These are phyloP conservation scores for Bruguiera parviflora DNA, from an alignment of 345 rosid species.

Conservation along the genomic window DNA sequence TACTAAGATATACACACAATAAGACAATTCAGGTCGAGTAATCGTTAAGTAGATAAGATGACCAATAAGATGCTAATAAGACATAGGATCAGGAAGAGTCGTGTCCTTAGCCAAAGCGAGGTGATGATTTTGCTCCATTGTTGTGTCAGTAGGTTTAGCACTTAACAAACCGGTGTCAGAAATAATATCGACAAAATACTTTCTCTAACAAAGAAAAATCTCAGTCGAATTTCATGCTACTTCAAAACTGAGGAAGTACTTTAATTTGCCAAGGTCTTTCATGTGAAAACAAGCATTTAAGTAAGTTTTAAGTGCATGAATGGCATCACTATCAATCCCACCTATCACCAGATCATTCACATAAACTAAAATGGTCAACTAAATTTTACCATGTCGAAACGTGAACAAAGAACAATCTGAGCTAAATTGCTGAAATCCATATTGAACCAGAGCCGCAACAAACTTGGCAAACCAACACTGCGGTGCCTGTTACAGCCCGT, in stretches of 20 bases:
- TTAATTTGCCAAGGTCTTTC: background rate
- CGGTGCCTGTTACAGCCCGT: background rate
- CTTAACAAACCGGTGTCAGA: background rate
- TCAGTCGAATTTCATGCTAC: background rate
- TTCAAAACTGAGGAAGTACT: background rate
- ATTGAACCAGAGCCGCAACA: background rate
- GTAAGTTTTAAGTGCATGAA: background rate
- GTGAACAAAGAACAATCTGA: background rate
- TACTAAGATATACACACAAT: too few relatives aligned
- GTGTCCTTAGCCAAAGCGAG: too few relatives aligned
- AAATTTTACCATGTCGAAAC: background rate
- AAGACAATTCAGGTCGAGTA: too few relatives aligned
- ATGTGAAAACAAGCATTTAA: background rate
- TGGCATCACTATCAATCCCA: background rate
- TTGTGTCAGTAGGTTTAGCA: background rate
- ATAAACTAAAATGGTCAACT: background rate
- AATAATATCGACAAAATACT: too few relatives aligned
- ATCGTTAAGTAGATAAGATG: too few relatives aligned
- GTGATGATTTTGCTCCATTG: too few relatives aligned
- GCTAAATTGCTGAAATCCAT: background rate
- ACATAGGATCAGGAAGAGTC: too few relatives aligned
- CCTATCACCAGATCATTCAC: background rate
- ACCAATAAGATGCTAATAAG: too few relatives aligned
- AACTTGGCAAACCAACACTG: background rate
- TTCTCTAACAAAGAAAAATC: too few relatives aligned